Evolutionary conservation across 805 yeast species (phyloP), one percentile per base, ranked within the genome.

Genomic region (Debaryomyces maramus): DNA sequence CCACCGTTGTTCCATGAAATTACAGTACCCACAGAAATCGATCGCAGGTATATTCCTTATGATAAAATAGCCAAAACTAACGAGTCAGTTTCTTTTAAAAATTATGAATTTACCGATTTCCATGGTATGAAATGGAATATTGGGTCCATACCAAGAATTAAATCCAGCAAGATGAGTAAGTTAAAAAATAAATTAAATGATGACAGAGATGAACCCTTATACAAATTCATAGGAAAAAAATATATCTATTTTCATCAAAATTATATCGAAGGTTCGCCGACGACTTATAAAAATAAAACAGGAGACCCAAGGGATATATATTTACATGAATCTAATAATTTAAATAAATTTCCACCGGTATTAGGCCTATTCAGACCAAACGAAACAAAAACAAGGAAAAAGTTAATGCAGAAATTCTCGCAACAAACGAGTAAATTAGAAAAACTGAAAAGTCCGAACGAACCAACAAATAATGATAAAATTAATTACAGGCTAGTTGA

Each of bases 121-220:
- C 32, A 53, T 29, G 54, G 58, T 45, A 35, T 42, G 29, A 42
- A 39, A 22, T 71, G 72, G 72, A 52, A 57, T 34, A 48, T 73
- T 37, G 81, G 82, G 0, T 67, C 78, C 2, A 67, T 73, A 4
- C 77, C 79, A 3, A 53, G 71, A 35, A 63, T 65, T 6, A 60
- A 69, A 42, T 23, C 45, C 13, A 57, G 63, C 28, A 61, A 49
- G 34, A 34, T 57, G 40, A 58, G 53, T 32, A 53, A 51, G 31
- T 33, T 63, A 9, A 52, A 45, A 33, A 30, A 54, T 36, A 37
- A 33, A 17, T 13, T 26, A 13, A 19, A 29, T 7, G 43, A 43
- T n/a, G 34, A 34, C 29, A 37, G 36, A 13, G 41, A 46, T 3
- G 43, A 40, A 8, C 23, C 36, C 7, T 50, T 50, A 27, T 50